Conservation (phyloP, 1,139 yeast species). For the Suhomyces maxii region DNA sequence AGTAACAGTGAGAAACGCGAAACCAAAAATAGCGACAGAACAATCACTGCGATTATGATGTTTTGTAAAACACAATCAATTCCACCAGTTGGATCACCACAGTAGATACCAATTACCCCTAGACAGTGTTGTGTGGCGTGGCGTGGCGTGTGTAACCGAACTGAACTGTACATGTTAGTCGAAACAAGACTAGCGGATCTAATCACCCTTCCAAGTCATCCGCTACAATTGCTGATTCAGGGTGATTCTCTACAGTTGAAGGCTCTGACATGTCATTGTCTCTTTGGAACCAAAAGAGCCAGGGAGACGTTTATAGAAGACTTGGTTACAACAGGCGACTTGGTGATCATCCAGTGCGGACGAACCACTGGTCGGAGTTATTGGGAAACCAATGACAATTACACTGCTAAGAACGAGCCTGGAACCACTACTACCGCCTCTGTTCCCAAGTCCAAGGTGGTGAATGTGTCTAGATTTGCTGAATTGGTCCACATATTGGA, state of each 20-base stretch:
- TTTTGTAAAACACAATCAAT: too few species aligned
- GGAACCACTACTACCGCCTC: too few species aligned
- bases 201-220: background rate
- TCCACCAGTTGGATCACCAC: too few species aligned
- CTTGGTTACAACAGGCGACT: background rate
- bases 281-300: constrained; percentile 6
- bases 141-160: too few species aligned
- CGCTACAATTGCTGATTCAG: background rate
- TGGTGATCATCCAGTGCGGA: constrained; percentile 10
- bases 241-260: background rate
- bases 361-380: background rate
- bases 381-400: too few species aligned
- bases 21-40: too few species aligned
- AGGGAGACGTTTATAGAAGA: background rate
- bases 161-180: background rate
- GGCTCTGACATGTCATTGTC: constrained; percentile 11
- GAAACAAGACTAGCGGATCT: background rate
- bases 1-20: too few species aligned
- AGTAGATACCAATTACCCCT: too few species aligned
- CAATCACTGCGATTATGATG: too few species aligned
- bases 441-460: constrained; percentile 1
- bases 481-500: constrained; percentile 1
- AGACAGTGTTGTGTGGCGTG: too few species aligned
- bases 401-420: too few species aligned
- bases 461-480: background rate